phyloP scores from a whole-genome alignment of 2,329 filamentous ascomycete species.

The Nothophaeocryptopus gaeumannii region DNA sequence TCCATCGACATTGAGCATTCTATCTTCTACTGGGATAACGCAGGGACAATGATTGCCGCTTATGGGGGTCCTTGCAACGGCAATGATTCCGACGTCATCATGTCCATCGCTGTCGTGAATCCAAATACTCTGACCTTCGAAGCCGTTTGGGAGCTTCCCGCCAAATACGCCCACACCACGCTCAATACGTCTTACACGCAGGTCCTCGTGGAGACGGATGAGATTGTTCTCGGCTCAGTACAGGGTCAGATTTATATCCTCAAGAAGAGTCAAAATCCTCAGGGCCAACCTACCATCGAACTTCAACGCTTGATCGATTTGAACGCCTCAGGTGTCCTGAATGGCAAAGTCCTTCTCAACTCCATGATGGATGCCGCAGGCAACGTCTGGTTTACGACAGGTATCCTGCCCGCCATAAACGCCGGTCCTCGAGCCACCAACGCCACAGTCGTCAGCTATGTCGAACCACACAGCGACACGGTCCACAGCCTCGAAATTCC shows the following conservation, averaged over 20 bases:
- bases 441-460: neutral
- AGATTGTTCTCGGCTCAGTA: neutral
- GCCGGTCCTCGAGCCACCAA: neutral
- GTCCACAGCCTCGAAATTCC: neutral
- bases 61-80: conserved; percentile 3
- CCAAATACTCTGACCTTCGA: neutral
- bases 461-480: neutral
- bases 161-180: neutral
- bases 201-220: neutral
- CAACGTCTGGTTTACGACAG: conserved; percentile 1
- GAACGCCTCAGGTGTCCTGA: neutral
- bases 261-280: neutral
- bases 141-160: neutral
- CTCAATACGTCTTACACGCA: conserved; percentile 1
- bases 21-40: neutral
- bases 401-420: neutral
- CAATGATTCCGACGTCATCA: neutral
- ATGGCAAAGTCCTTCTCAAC: neutral
- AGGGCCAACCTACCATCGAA: neutral
- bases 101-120: neutral
- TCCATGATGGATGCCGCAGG: neutral
- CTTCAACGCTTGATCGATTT: neutral
- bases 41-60: neutral
- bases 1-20: neutral
- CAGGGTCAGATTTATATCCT: neutral